Evolutionary conservation across 805 yeast genomes (phyloP), one percentile per base, ranked within the genome.

Genomic region (Suhomyces sp.): DNA sequence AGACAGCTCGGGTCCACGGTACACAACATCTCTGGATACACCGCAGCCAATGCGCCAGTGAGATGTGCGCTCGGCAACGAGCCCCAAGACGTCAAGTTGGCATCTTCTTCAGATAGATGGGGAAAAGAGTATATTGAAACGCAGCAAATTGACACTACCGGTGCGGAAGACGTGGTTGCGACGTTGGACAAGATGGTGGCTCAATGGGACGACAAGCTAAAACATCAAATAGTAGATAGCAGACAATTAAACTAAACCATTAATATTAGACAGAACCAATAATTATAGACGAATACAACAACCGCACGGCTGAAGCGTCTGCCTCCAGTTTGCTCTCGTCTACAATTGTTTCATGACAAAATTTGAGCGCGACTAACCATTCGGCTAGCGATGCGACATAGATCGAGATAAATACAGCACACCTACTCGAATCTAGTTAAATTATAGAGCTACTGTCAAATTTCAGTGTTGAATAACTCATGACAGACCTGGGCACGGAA

Each of bases 1-100:
- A 80, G 98, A 57, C 75, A 78, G 57, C 63, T 83, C 25, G 99
- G 99, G 1, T 86, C 96, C 4, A 86, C 87, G 13, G 87, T 93
- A 85, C 97, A 93, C 66, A 89, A 87, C 60, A 87, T 94, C 43
- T 79, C 85, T 27, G 97, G 98, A 1, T 89, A 91, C 68, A 84
- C 77, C 10, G 97, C 96, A 12, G 96, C 98, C 7, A 87, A 87
- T 64, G 89, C 98, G 1, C 89, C 94, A 0, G 77, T 89, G 2
- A 54, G 58, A 15, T 65, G 66, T 25, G 87, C 85, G 6, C 79
- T 86, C 2, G 74, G 73, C 31, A 69, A 68, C 15, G 84, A 82
- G 61, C 72, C 73, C 19, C 72, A 84, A 48, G 83, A 84, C 60
- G 82, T 79, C 53, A 74, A 74, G 50, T 58, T 69, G 3, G 97